Evolutionary conservation across 257 asterid genomes (phyloP).

Genomic region (Cruciata laevipes): DNA sequence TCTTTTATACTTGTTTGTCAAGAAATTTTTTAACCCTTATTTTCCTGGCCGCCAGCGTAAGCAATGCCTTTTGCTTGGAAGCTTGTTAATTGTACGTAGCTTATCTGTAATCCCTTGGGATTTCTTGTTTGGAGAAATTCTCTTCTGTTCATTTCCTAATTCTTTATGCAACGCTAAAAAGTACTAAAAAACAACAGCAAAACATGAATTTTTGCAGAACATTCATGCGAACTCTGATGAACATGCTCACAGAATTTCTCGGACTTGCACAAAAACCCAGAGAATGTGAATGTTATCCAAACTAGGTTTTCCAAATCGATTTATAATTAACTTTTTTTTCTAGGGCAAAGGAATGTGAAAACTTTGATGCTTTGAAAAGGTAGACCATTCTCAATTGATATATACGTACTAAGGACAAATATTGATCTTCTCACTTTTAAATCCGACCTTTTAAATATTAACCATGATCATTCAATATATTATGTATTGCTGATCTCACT

Average conservation of each 20-base stretch:
- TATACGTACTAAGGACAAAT: no score
- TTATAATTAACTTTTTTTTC: no score
- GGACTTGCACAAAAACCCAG: not conserved
- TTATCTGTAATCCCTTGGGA: constrained; percentile 18
- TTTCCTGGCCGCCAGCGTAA: constrained; percentile 9
- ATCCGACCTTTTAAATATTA: no score
- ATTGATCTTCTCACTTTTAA: no score
- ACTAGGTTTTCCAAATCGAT: not conserved
- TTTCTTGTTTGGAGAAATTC: constrained; percentile 17
- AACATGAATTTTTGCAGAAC: not conserved
- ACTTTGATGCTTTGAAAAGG: not conserved
- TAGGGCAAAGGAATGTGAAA: not conserved
- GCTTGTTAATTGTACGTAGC: not conserved
- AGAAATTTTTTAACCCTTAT: not conserved
- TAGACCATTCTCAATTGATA: no score
- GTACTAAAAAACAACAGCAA: constrained; percentile 2
- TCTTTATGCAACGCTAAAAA: constrained; percentile 1
- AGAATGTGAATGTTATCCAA: constrained; percentile 2
- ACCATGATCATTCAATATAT: no score
- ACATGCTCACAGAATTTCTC: constrained; percentile 10
- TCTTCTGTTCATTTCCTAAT: not conserved
- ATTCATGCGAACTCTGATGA: constrained; percentile 8
- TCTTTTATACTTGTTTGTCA: not conserved
- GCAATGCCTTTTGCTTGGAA: constrained; percentile 13
- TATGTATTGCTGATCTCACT: no score